phyloP scores from a whole-genome alignment of 192 early-diverging fungal species.

The Hyaloraphidium curvatum region DNA sequence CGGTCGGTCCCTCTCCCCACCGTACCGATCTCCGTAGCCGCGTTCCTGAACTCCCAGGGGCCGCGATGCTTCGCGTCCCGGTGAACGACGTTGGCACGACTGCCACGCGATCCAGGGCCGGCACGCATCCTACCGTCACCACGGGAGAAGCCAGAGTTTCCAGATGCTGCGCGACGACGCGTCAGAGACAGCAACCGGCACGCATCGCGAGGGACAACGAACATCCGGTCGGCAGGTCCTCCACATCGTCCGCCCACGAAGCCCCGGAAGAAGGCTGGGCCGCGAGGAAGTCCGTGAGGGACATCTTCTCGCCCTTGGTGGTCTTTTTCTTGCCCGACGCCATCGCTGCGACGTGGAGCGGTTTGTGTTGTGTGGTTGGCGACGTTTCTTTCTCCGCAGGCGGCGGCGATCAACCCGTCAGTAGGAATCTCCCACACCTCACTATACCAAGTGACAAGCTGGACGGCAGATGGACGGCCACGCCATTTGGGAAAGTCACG shows the following conservation, averaged over 20 bases:
- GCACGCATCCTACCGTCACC: neutral
- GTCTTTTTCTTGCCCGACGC: too few relatives aligned
- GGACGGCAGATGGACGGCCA: too few relatives aligned
- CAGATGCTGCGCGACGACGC: constrained; percentile 4
- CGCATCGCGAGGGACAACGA: constrained; percentile 17
- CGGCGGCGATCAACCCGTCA: too few relatives aligned
- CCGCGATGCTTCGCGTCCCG: neutral
- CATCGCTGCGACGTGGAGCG: too few relatives aligned
- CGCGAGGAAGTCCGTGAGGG: constrained; percentile 61
- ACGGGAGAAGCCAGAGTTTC: neutral
- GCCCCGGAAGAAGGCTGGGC: too few relatives aligned
- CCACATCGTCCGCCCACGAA: constrained; percentile 87
- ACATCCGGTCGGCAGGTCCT: constrained; percentile 74
- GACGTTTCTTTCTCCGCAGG: too few relatives aligned
- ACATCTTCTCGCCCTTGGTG: constrained; percentile 81
- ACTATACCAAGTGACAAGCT: too few relatives aligned
- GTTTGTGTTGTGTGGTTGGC: too few relatives aligned
- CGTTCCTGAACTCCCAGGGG: neutral
- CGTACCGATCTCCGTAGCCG: too few relatives aligned
- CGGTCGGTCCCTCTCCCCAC: too few relatives aligned
- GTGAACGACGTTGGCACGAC: neutral
- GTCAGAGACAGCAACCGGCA: constrained; percentile 3
- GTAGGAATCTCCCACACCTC: too few relatives aligned
- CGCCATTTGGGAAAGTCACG: too few relatives aligned
- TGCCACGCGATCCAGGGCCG: neutral